phyloP scores from a whole-genome alignment of 2,329 filamentous ascomycete species.

The Pyrenophora graminea region DNA sequence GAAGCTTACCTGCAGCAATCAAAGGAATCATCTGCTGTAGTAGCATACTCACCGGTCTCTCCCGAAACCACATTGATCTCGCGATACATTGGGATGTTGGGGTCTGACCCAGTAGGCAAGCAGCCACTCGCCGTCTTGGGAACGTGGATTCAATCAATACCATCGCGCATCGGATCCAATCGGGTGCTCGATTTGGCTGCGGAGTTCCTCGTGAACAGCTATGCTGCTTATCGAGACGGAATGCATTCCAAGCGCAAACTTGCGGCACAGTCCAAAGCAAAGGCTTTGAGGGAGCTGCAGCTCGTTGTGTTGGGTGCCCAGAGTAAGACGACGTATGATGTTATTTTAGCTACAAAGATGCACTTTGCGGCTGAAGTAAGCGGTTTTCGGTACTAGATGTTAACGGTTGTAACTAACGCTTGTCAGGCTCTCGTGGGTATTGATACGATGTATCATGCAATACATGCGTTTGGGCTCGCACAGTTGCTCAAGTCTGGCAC shows the following conservation, averaged over 20 bases:
- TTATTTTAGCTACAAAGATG: slow-evolving; percentile 35
- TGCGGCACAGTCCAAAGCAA: slow-evolving; percentile 29
- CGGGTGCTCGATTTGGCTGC: slow-evolving; percentile 33
- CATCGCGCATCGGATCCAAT: slow-evolving; percentile 32
- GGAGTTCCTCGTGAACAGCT: slow-evolving; percentile 33
- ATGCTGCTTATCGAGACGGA: slow-evolving; percentile 24
- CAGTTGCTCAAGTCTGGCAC: slow-evolving; percentile 32
- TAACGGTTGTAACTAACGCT: slow-evolving; percentile 6
- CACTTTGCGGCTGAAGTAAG: slow-evolving; percentile 37
- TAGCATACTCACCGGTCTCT: slow-evolving; percentile 17
- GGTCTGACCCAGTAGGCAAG: slow-evolving; percentile 13
- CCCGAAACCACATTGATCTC: slow-evolving; percentile 25
- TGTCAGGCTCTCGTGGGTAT: slow-evolving; percentile 30
- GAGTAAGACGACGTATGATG: slow-evolving; percentile 27
- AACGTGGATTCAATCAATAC: slow-evolving; percentile 36
- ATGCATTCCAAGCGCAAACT: slow-evolving; percentile 26
- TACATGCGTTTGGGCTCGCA: slow-evolving; percentile 34
- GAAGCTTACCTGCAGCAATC: slow-evolving; percentile 22
- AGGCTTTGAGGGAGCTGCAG: slow-evolving; percentile 31
- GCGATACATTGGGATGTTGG: slow-evolving; percentile 31
- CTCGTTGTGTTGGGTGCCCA: slow-evolving; percentile 19
- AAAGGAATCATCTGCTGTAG: slow-evolving; percentile 9
- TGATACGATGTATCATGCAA: slow-evolving; percentile 33
- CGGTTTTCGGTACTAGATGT: neutral
- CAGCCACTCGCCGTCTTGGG: slow-evolving; percentile 33